Percentiles rank a stretch among this genome's conserved stretches.
These are phyloP conservation scores for Lanmaoa rubissima DNA, from an alignment of 768 basidiomycete genomes.

Conservation along the genomic window DNA sequence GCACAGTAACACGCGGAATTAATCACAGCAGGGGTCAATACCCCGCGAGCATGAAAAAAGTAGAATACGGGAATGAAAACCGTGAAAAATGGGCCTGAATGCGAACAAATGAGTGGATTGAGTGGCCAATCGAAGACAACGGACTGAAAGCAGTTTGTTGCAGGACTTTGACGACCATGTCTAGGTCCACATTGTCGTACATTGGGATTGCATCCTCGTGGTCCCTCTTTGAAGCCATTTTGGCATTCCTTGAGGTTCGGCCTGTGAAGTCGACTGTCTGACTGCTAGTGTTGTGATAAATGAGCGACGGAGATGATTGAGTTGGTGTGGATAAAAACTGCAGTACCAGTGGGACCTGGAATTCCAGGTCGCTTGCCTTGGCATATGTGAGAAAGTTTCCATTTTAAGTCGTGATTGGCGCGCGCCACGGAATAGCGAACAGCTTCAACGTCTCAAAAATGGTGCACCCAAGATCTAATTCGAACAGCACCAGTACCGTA, in stretches of 20 bases:
- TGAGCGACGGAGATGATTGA: neutral
- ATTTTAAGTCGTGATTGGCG: no score
- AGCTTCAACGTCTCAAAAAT: no score
- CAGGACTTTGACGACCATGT: slow-evolving; percentile 77
- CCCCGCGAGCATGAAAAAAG: slow-evolving; percentile 62
- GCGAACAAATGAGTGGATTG: slow-evolving; percentile 3
- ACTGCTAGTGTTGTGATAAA: neutral
- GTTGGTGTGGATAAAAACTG: neutral
- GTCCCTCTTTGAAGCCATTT: slow-evolving; percentile 17
- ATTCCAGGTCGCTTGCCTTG: no score
- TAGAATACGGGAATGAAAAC: slow-evolving; percentile 78
- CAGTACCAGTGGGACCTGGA: no score
- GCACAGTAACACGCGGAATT: slow-evolving; percentile 53
- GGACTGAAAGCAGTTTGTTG: slow-evolving; percentile 76
- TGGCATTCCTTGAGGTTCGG: neutral
- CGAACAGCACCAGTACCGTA: no score
- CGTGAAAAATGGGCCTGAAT: slow-evolving; percentile 79
- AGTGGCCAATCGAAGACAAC: slow-evolving; percentile 23
- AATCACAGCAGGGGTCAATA: slow-evolving; percentile 51
- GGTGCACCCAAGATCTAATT: no score
- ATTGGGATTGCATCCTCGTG: slow-evolving; percentile 45
- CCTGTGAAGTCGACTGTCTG: neutral
- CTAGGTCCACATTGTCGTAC: slow-evolving; percentile 72
- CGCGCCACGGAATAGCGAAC: no score
- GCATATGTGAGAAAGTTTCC: no score